Conservation (phyloP, 2,329 filamentous ascomycete species). For the Escovopsis sp. region DNA sequence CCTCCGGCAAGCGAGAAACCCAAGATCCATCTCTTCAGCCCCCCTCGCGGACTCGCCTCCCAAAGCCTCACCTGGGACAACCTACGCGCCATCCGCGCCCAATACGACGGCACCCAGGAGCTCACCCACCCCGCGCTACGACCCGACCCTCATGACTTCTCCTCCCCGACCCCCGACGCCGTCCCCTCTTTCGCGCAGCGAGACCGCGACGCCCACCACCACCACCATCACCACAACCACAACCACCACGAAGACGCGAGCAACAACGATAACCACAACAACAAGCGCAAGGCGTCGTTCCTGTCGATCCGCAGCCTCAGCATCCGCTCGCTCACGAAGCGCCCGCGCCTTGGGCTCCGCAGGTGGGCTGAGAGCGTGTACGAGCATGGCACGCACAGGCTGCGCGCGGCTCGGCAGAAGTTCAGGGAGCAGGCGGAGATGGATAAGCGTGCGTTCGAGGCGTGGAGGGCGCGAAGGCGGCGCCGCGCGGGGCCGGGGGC, state of each 20-base stretch:
- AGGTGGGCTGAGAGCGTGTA: conserved; percentile 16
- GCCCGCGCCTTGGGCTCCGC: conserved; percentile 14
- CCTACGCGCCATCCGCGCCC: conserved; percentile 6
- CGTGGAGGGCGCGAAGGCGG: conserved; percentile 11
- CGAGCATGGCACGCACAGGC: conserved; percentile 10
- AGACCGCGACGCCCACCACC: conserved; percentile 5
- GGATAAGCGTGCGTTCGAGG: conserved; percentile 13
- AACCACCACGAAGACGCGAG: too few relatives aligned
- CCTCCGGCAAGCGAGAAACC: too few relatives aligned
- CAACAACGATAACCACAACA: too few relatives aligned
- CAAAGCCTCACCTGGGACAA: conserved; percentile 1
- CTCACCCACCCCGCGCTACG: conserved; percentile 4
- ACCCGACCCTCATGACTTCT: conserved; percentile 6
- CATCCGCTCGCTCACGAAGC: conserved; percentile 11
- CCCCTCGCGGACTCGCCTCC: not conserved
- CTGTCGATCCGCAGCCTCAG: conserved; percentile 16
- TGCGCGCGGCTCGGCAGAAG: conserved; percentile 12
- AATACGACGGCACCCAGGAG: conserved; percentile 13
- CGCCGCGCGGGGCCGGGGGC: not conserved
- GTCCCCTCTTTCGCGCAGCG: conserved; percentile 3
- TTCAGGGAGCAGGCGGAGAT: conserved; percentile 13
- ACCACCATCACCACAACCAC: too few relatives aligned
- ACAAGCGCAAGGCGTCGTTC: conserved; percentile 17
- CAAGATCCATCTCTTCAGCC: not conserved
- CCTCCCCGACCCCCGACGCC: not conserved